A percentile compares a stretch with the other conserved stretches of the same genome.
These are phyloP conservation scores for Cryptosporidium xiaoi DNA, from an alignment of 169 alveolate species.

Conservation along the genomic window DNA sequence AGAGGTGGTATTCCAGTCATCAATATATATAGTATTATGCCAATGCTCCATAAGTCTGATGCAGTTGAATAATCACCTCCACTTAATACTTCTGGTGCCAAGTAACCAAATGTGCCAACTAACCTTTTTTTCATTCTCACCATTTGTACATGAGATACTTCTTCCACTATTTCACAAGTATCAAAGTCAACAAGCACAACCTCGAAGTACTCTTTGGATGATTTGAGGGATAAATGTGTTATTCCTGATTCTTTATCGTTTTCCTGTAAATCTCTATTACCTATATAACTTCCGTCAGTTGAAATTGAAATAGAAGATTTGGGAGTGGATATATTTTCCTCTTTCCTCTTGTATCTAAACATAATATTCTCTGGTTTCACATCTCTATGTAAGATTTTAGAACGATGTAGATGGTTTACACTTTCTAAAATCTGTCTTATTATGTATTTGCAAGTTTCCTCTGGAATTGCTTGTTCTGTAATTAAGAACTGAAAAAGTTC, in stretches of 20 bases:
- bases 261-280: background rate
- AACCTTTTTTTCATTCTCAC: slow-evolving; percentile 80
- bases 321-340: slow-evolving; percentile 60
- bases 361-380: slow-evolving; percentile 88
- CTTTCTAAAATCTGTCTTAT: slow-evolving; percentile 87
- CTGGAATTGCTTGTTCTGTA: slow-evolving; percentile 88
- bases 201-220: slow-evolving; percentile 75
- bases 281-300: slow-evolving; percentile 37
- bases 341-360: slow-evolving; percentile 78
- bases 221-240: slow-evolving; percentile 53
- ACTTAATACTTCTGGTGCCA: slow-evolving; percentile 84
- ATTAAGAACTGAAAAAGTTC: slow-evolving; percentile 89
- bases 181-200: slow-evolving; percentile 85
- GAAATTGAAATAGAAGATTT: slow-evolving; percentile 79
- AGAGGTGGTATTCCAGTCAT: slow-evolving; percentile 92
- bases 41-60: slow-evolving; percentile 92
- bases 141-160: slow-evolving; percentile 57
- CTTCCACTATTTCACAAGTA: slow-evolving; percentile 84
- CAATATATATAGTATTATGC: slow-evolving; percentile 88
- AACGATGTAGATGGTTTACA: slow-evolving; percentile 85
- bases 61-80: slow-evolving; percentile 87
- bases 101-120: slow-evolving; percentile 87
- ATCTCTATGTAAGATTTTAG: slow-evolving; percentile 84
- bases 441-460: slow-evolving; percentile 88
- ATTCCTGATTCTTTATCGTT: slow-evolving; percentile 32